Percentiles rank a stretch among this genome's conserved stretches.
Conservation (phyloP, 768 basidiomycete genomes). For the Pholiota conissans region DNA sequence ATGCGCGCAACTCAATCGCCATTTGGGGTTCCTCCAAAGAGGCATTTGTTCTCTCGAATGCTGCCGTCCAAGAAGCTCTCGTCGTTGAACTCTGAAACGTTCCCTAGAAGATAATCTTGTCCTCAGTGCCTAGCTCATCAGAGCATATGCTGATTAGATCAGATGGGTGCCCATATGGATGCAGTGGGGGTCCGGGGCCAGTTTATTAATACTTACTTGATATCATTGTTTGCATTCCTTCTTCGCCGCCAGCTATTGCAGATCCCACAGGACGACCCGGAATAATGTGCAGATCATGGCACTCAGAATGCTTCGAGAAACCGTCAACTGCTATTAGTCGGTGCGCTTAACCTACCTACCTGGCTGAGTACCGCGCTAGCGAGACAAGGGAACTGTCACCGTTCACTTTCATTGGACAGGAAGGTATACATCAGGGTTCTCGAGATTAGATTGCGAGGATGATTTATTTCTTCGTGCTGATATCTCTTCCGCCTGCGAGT, state of each 20-base stretch:
- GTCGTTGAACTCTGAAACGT: not conserved
- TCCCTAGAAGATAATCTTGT: not conserved
- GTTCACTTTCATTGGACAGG: not conserved
- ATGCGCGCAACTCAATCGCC: not conserved
- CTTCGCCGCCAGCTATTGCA: not conserved
- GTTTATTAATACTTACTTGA: not conserved
- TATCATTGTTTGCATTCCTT: no score
- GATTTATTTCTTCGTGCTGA: not conserved
- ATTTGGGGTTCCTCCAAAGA: not conserved
- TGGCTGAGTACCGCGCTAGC: not conserved
- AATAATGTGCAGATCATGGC: constrained; percentile 9
- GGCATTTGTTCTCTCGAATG: not conserved
- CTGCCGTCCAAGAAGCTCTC: not conserved
- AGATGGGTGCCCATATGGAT: not conserved
- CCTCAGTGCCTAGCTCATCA: not conserved
- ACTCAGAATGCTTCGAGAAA: not conserved
- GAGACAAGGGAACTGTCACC: not conserved
- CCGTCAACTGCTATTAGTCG: not conserved
- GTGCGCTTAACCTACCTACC: not conserved
- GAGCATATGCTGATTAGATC: not conserved
- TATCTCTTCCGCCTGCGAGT: not conserved
- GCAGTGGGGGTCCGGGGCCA: not conserved
- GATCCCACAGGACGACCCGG: constrained; percentile 5
- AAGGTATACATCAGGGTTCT: not conserved
- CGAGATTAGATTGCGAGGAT: not conserved